Base-by-base conservation (phyloP, 73 alveolate species). In the Symbiodinium pilosum region DNA sequence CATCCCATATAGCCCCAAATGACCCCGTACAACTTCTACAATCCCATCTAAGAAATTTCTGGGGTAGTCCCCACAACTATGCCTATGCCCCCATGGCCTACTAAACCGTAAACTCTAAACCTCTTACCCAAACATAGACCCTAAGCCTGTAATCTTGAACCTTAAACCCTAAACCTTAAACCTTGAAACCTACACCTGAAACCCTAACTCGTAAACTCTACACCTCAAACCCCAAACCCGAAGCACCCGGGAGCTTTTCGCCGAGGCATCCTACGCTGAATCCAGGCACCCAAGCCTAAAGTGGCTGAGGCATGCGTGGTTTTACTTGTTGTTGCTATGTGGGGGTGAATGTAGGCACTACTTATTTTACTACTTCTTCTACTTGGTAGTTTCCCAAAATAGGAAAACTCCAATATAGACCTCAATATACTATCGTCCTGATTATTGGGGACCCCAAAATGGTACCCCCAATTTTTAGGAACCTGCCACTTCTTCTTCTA, bases 241-340 rank as follows among this genome's bases (percentile, higher is more conserved):
- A 6, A 47, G 21, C 59, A 47, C 59, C 59, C 21, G 59, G 59
- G 14, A 47, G 59, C 21, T 14, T 59, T 59, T 59, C 77, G 39
- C 77, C 18, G 36, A 59, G 77, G 77, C 77, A 59, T 59, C 77
- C 77, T 59, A 36, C 77, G 77, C 77, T 36, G 77, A 36, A 59
- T n/a, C 77, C 18, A 59, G 28, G 38, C 38, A 12, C 77, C 77
- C 77, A 12, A 28, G 32, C 77, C 77, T 59, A 59, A n/a, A 59
- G 77, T 24, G 34, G 77, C 77, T 28, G 14, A 28, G 69, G n/a
- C 21, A 4, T 28, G 69, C 69, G 21, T n/a, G n/a, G n/a, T n/a
- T n/a, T n/a, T n/a, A n/a, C n/a, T n/a, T n/a, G n/a, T n/a, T n/a
- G n/a, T n/a, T n/a, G n/a, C n/a, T n/a, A 47, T 47, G 59, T 47